A percentile compares a stretch with the other conserved stretches of the same genome.
Conservation (phyloP, 768 basidiomycete species). For the Lactarius tabidus region DNA sequence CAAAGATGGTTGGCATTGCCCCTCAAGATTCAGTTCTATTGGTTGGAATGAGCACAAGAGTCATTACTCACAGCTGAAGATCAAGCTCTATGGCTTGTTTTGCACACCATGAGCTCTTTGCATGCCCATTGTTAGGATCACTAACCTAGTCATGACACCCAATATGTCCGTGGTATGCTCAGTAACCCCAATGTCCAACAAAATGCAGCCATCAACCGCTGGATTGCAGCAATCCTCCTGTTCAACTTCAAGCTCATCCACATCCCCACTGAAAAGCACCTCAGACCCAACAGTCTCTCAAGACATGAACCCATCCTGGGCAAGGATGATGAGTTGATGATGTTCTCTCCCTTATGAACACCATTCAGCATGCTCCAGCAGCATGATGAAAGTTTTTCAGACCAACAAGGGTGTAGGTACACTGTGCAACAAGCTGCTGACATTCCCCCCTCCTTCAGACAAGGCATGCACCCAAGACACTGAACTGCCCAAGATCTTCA, state of each 20-base stretch:
- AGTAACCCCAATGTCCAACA: conserved; percentile 28
- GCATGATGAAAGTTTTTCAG: no score
- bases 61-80: background rate
- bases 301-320: background rate
- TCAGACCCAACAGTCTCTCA: conserved; percentile 34
- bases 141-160: conserved; percentile 28
- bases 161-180: background rate
- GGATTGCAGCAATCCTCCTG: conserved; percentile 40
- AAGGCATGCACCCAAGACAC: no score
- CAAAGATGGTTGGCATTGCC: no score
- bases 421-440: no score
- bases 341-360: background rate
- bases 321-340: background rate
- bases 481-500: background rate
- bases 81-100: background rate
- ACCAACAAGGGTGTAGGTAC: no score
- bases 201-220: conserved; percentile 33
- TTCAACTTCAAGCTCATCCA: conserved; percentile 39
- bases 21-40: no score
- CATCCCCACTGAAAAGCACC: conserved; percentile 30
- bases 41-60: background rate
- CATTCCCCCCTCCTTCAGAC: no score
- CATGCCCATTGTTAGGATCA: background rate
- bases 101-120: background rate
- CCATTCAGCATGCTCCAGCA: no score